Percentiles rank a stretch among this genome's conserved stretches.
Evolutionary conservation across 2,329 filamentous ascomycete species (phyloP).

Genomic region (Bipolaris sorokiniana): DNA sequence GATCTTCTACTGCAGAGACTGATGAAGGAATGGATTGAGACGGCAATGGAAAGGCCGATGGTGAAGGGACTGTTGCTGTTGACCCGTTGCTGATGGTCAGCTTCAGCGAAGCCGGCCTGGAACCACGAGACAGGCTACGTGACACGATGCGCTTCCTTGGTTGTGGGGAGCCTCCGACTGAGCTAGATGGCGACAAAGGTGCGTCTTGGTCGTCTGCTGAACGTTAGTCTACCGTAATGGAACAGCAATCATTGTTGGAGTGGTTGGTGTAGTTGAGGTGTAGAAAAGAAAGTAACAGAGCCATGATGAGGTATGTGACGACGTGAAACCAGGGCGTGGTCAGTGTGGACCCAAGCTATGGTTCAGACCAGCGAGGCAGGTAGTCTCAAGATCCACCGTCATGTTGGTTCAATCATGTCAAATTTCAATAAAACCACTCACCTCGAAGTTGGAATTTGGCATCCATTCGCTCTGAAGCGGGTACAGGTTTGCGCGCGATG

Average conservation of each 20-base stretch:
- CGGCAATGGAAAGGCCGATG: constrained; percentile 24
- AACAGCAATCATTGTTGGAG: neutral
- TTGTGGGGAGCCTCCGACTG: constrained; percentile 28
- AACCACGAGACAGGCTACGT: constrained; percentile 42
- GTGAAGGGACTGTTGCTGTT: constrained; percentile 42
- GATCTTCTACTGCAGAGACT: constrained; percentile 30
- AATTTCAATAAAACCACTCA: constrained; percentile 21
- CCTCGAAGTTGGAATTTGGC: constrained; percentile 46
- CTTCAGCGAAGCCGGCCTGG: constrained; percentile 45
- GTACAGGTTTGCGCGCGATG: constrained; percentile 34
- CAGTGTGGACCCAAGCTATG: constrained; percentile 2
- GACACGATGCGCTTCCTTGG: constrained; percentile 37
- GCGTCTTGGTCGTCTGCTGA: constrained; percentile 21
- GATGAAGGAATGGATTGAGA: constrained; percentile 19
- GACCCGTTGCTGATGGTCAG: constrained; percentile 47
- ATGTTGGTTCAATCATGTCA: neutral
- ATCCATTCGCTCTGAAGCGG: constrained; percentile 33
- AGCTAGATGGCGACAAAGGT: constrained; percentile 16
- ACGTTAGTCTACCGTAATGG: constrained; percentile 6
- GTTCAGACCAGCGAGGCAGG: constrained; percentile 3
- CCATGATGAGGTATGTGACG: neutral
- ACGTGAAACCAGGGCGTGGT: constrained; percentile 11
- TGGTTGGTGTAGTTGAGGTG: neutral
- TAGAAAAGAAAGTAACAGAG: neutral
- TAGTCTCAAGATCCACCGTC: neutral